Conservation (phyloP, 345 rosid species). For the Gossypium rotundifolium region DNA sequence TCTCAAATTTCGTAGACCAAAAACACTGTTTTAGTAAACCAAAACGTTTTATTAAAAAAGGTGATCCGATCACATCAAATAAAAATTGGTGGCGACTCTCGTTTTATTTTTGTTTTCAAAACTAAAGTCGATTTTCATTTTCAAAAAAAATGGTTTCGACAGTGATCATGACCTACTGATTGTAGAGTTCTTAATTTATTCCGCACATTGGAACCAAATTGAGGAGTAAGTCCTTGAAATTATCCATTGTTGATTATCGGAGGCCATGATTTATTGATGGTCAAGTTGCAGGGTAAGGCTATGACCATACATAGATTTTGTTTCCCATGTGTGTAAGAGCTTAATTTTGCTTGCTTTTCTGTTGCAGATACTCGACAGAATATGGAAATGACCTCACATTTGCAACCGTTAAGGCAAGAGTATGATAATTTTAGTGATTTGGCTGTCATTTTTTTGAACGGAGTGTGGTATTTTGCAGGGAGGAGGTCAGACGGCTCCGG, state of each 20-base stretch:
- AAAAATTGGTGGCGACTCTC: too few species aligned
- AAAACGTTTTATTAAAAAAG: too few species aligned
- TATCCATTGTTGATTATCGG: constrained; percentile 18
- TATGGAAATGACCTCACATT: constrained; percentile 1
- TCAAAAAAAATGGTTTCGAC: too few species aligned
- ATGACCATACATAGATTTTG: neutral
- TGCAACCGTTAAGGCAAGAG: constrained; percentile 6
- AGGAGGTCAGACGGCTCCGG: neutral
- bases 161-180: constrained; percentile 22
- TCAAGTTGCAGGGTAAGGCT: constrained; percentile 27
- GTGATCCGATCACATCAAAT: too few species aligned
- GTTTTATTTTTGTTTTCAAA: too few species aligned
- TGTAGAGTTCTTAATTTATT: neutral
- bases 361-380: neutral
- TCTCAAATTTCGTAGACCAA: too few species aligned
- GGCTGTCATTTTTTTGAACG: neutral
- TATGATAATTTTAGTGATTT: neutral
- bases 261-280: constrained; percentile 26
- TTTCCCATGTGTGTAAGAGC: neutral
- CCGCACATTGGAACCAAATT: constrained; percentile 26
- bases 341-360: neutral
- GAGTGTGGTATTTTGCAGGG: neutral
- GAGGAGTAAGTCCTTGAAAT: constrained; percentile 24
- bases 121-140: too few species aligned
- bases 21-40: too few species aligned